Percentiles rank a stretch among this genome's conserved stretches.
These are phyloP conservation scores for Colletotrichum echinochloae DNA, from an alignment of 2,329 filamentous ascomycete genomes.

Conservation along the genomic window DNA sequence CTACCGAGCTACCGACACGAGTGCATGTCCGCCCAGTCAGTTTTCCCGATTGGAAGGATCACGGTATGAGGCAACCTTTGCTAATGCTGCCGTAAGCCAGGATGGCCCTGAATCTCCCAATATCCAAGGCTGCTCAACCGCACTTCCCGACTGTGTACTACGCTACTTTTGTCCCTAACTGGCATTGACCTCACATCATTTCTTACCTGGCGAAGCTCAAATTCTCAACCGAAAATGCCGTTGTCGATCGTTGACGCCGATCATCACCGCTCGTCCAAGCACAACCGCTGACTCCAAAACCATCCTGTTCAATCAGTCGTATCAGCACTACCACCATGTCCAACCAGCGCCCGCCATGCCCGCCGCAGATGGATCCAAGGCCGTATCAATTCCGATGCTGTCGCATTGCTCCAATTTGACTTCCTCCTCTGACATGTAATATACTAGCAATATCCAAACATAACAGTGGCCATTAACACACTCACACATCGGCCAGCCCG, in stretches of 20 bases:
- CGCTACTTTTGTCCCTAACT: background rate
- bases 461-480: no score
- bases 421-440: background rate
- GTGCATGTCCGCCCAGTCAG: no score
- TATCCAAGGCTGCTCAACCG: background rate
- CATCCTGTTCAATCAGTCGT: slow-evolving; percentile 3
- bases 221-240: slow-evolving; percentile 7
- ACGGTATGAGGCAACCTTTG: background rate
- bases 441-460: background rate
- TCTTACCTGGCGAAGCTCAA: background rate
- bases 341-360: background rate
- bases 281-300: background rate
- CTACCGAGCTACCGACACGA: no score
- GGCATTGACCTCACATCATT: background rate
- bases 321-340: background rate
- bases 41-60: background rate
- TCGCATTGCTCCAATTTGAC: background rate
- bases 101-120: background rate
- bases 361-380: background rate
- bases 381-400: background rate
- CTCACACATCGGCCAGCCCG: background rate
- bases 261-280: slow-evolving; percentile 8
- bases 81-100: background rate
- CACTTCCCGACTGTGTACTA: background rate
- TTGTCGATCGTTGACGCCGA: slow-evolving; percentile 20